Percentiles rank a stretch among this genome's conserved stretches.
These are phyloP conservation scores for Eimeria zaria DNA, from an alignment of 169 alveolate genomes.

Conservation along the genomic window DNA sequence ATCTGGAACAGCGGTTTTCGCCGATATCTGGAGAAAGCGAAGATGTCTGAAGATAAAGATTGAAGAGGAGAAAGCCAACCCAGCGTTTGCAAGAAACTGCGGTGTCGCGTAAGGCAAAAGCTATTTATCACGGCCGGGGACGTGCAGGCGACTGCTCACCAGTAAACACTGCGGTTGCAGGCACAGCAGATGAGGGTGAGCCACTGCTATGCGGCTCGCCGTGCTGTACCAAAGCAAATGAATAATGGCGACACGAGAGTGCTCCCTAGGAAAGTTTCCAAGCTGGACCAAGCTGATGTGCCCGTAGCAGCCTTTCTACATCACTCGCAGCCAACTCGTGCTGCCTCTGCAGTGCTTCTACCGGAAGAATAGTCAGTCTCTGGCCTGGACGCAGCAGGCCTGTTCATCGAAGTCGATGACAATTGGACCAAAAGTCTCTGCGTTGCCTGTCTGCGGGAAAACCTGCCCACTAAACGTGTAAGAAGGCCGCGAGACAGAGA, in stretches of 20 bases:
- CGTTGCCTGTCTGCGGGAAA: not conserved
- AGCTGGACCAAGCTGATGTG: not conserved
- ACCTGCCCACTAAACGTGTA: constrained; percentile 69
- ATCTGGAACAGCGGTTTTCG: not conserved
- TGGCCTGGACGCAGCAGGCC: constrained; percentile 77
- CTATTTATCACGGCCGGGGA: not conserved
- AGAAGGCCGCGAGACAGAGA: constrained; percentile 73
- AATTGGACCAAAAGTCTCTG: constrained; percentile 59
- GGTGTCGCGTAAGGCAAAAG: not conserved
- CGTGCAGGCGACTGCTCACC: not conserved
- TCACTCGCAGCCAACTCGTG: not conserved
- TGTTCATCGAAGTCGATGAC: constrained; percentile 81
- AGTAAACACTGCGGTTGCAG: constrained; percentile 4
- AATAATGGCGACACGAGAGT: not conserved
- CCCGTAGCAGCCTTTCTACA: not conserved
- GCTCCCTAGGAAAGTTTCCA: not conserved
- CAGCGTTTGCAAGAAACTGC: not conserved
- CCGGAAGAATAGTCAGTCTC: not conserved
- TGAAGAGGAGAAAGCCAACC: not conserved
- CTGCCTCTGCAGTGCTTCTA: constrained; percentile 18
- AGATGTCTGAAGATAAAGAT: too few species aligned
- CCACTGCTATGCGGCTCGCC: not conserved
- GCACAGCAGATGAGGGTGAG: not conserved
- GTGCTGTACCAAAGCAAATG: not conserved
- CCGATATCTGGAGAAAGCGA: not conserved